These are phyloP conservation scores for Saitozyma sp. DNA, from an alignment of 768 basidiomycete genomes.

Conservation along the genomic window DNA sequence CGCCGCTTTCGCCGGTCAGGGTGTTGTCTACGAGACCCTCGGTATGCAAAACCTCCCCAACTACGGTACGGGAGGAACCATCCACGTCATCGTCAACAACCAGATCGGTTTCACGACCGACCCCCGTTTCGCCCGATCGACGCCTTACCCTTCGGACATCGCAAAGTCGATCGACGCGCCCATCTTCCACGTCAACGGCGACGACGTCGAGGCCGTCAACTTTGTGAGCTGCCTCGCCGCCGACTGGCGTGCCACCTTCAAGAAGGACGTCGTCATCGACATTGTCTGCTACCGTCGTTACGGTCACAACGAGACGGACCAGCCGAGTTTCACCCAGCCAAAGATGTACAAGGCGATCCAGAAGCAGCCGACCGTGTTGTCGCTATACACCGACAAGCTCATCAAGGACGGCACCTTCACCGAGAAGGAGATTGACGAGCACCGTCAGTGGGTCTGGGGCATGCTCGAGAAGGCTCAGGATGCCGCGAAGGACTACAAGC, in stretches of 20 bases:
- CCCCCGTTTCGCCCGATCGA: slow-evolving; percentile 94
- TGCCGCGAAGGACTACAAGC: slow-evolving; percentile 92
- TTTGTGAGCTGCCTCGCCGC: slow-evolving; percentile 98
- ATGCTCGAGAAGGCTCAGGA: slow-evolving; percentile 95
- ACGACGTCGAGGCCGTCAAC: slow-evolving; percentile 96
- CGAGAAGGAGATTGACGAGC: slow-evolving; percentile 93
- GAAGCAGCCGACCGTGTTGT: slow-evolving; percentile 86
- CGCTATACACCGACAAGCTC: slow-evolving; percentile 87
- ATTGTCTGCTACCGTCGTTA: slow-evolving; percentile 98
- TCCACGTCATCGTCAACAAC: slow-evolving; percentile 98
- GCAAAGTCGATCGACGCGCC: slow-evolving; percentile 98
- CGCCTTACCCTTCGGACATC: slow-evolving; percentile 95
- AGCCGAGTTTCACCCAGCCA: slow-evolving; percentile 97
- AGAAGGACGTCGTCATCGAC: slow-evolving; percentile 97
- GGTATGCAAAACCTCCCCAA: slow-evolving; percentile 92
- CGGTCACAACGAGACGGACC: slow-evolving; percentile 99
- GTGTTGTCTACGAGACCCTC: slow-evolving; percentile 98
- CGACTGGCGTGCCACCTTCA: slow-evolving; percentile 96
- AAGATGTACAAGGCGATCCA: slow-evolving; percentile 97
- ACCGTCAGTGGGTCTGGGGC: slow-evolving; percentile 99
- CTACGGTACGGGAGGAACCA: slow-evolving; percentile 97
- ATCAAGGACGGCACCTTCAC: slow-evolving; percentile 90
- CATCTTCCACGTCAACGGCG: slow-evolving; percentile 99
- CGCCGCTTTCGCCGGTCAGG: slow-evolving; percentile 97
- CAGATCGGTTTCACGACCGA: slow-evolving; percentile 99